Conservation (phyloP, 352 stramenopile genomes). For the Peronospora tabacina region DNA sequence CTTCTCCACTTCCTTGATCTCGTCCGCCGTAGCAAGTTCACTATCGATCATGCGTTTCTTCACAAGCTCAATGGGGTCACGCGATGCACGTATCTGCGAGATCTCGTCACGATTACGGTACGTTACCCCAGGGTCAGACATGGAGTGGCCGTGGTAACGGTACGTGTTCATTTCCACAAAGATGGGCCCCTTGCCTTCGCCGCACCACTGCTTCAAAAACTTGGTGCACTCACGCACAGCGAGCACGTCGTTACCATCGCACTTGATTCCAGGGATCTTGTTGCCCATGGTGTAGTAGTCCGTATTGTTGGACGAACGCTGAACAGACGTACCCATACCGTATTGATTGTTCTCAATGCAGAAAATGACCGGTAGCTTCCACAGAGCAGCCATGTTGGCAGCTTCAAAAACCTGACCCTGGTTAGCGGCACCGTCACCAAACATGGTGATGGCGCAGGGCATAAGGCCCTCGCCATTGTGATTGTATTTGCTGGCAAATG, state of each 20-base stretch:
- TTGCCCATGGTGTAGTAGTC: constrained; percentile 99
- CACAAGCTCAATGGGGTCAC: constrained; percentile 98
- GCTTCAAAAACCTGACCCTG: constrained; percentile 98
- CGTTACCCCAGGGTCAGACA: constrained; percentile 99
- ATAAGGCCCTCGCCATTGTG: constrained; percentile 84
- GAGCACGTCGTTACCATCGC: constrained; percentile 99
- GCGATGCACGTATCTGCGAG: constrained; percentile 95
- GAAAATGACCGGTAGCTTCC: constrained; percentile 99
- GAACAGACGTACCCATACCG: constrained; percentile 98
- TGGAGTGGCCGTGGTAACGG: constrained; percentile 99
- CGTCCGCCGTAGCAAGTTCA: constrained; percentile 90
- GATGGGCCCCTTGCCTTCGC: constrained; percentile 96
- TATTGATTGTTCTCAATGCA: constrained; percentile 99
- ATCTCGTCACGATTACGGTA: constrained; percentile 99
- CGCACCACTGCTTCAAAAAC: constrained; percentile 95
- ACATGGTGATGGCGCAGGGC: constrained; percentile 95
- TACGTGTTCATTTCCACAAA: constrained; percentile 99
- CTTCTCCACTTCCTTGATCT: constrained; percentile 99
- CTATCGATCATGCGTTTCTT: constrained; percentile 96
- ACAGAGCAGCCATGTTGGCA: constrained; percentile 97
- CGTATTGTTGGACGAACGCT: constrained; percentile 94
- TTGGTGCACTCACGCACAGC: constrained; percentile 94
- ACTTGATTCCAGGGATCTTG: constrained; percentile 98
- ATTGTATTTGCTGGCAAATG: constrained; percentile 99
- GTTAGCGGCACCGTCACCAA: constrained; percentile 98